These are phyloP conservation scores for Dactylis glomerata DNA, from an alignment of 176 grass and related monocot genomes.

Conservation along the genomic window DNA sequence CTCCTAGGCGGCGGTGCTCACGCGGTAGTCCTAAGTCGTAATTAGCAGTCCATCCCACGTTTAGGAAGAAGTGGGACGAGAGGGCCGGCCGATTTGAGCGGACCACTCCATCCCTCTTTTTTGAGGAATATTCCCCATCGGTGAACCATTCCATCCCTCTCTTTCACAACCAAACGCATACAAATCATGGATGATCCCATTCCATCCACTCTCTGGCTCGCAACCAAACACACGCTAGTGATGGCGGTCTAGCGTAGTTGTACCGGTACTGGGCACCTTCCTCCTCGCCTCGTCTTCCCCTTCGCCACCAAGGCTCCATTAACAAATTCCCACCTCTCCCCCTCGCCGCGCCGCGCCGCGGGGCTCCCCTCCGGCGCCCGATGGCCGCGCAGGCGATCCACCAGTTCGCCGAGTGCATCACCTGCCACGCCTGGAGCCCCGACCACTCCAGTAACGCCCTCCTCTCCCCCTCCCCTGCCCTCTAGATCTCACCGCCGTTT, in stretches of 20 bases:
- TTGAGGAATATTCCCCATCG: too few relatives aligned
- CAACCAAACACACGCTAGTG: too few relatives aligned
- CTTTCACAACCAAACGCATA: too few relatives aligned
- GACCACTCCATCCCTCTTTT: too few relatives aligned
- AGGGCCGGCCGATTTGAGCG: too few relatives aligned
- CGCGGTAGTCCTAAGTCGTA: too few relatives aligned
- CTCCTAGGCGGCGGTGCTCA: too few relatives aligned
- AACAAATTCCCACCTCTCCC: neutral
- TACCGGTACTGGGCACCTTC: constrained; percentile 10
- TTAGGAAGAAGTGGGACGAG: too few relatives aligned
- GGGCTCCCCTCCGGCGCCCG: neutral
- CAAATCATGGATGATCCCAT: too few relatives aligned
- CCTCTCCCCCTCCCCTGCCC: neutral
- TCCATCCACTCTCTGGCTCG: too few relatives aligned
- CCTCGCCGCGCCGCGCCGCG: neutral
- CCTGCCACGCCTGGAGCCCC: constrained; percentile 94
- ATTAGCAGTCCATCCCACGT: too few relatives aligned
- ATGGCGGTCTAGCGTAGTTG: constrained; percentile 2
- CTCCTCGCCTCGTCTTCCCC: neutral
- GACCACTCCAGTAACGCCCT: constrained; percentile 66
- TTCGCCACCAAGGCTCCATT: neutral
- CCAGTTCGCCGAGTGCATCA: constrained; percentile 99
- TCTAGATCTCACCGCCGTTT: constrained; percentile 25
- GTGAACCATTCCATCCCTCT: too few relatives aligned
- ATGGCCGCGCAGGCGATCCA: constrained; percentile 77